Evolutionary conservation across 768 basidiomycete genomes (phyloP).

Genomic region (Gymnopilus dilepis): DNA sequence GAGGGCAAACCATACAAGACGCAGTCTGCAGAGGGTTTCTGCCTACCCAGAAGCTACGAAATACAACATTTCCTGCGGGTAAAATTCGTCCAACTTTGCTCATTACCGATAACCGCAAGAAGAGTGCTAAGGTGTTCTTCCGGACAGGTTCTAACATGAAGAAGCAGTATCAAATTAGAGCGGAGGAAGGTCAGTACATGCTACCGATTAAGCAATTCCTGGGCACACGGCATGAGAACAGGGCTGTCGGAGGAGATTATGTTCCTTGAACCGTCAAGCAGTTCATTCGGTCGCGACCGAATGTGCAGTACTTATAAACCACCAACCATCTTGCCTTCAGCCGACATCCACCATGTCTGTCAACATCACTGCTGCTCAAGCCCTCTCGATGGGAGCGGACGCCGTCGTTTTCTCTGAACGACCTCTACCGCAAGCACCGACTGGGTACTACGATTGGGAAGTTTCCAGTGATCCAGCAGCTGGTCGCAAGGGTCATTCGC

Average conservation of each 20-base stretch:
- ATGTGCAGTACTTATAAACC: constrained; percentile 19
- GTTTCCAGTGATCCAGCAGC: constrained; percentile 18
- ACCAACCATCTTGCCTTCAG: constrained; percentile 7
- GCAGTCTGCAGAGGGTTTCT: too few relatives aligned
- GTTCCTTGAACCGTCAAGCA: constrained; percentile 23
- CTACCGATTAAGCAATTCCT: too few relatives aligned
- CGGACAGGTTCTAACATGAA: too few relatives aligned
- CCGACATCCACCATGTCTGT: constrained; percentile 2
- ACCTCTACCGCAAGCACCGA: constrained; percentile 20
- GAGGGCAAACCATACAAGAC: too few relatives aligned
- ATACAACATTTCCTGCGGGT: too few relatives aligned
- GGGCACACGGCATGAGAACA: too few relatives aligned
- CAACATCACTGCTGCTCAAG: constrained; percentile 9
- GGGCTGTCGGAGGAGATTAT: constrained; percentile 1
- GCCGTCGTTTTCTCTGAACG: constrained; percentile 20
- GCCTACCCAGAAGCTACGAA: too few relatives aligned
- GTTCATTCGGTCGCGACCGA: constrained; percentile 7
- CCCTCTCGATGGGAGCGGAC: constrained; percentile 14
- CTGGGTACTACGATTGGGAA: constrained; percentile 26
- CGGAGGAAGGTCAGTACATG: too few relatives aligned
- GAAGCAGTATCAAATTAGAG: too few relatives aligned
- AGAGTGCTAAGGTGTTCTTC: too few relatives aligned
- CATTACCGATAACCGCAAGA: too few relatives aligned
- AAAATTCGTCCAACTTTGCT: too few relatives aligned
- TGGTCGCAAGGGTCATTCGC: constrained; percentile 15